These are phyloP conservation scores for Solanum paucissectum DNA, from an alignment of 257 asterid genomes.

Conservation along the genomic window DNA sequence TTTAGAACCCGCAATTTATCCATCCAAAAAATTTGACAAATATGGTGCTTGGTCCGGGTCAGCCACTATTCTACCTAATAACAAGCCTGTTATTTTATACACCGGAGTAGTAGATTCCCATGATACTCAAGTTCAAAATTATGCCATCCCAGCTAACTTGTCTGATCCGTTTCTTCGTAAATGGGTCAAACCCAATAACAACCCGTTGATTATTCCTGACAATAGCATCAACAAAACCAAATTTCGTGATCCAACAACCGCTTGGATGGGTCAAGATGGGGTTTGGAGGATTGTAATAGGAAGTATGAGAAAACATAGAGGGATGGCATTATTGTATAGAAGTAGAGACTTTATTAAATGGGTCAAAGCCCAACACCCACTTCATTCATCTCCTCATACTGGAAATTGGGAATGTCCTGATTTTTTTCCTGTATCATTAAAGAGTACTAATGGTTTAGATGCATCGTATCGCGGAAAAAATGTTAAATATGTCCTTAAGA, in stretches of 20 bases:
- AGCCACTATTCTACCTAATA: constrained; percentile 30
- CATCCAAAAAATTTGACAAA: constrained; percentile 26
- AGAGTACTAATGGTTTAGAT: constrained; percentile 17
- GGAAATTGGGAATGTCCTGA: constrained; percentile 54
- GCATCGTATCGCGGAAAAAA: not conserved
- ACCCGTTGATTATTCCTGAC: constrained; percentile 24
- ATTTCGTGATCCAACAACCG: constrained; percentile 55
- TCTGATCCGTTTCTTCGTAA: constrained; percentile 33
- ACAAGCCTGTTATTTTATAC: constrained; percentile 31
- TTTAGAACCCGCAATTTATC: constrained; percentile 24
- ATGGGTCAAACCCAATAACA: constrained; percentile 41
- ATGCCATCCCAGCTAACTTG: constrained; percentile 26
- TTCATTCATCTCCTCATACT: constrained; percentile 21
- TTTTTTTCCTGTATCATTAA: constrained; percentile 26
- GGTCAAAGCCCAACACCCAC: constrained; percentile 30
- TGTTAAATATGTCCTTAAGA: constrained; percentile 23
- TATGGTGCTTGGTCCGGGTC: constrained; percentile 49
- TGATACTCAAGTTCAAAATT: constrained; percentile 32
- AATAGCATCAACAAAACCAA: constrained; percentile 15
- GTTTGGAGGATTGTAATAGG: constrained; percentile 30
- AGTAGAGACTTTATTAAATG: constrained; percentile 31
- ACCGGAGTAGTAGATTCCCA: constrained; percentile 29
- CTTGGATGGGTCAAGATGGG: constrained; percentile 36
- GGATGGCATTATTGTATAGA: constrained; percentile 24
- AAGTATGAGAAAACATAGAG: constrained; percentile 5